Percentiles rank a stretch among this genome's conserved stretches.
These are phyloP conservation scores for Hymenoscyphus salicellus DNA, from an alignment of 2,329 filamentous ascomycete species.

Conservation along the genomic window DNA sequence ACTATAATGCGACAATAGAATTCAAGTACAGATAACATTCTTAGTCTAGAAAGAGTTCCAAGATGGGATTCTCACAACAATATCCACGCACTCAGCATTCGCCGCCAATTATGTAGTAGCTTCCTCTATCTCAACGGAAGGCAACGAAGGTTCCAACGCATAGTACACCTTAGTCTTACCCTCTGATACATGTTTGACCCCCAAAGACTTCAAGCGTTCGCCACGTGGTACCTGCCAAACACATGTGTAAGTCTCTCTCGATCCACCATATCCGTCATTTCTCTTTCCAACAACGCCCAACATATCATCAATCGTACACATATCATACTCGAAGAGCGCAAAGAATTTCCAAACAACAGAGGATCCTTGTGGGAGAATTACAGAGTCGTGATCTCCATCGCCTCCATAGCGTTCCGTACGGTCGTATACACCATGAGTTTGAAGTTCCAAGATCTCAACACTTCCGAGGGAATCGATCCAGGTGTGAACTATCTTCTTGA, in stretches of 20 bases:
- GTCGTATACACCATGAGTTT: neutral
- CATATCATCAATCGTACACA: neutral
- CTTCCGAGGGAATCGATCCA: neutral
- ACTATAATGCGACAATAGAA: no score
- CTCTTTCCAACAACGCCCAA: neutral
- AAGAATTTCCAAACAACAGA: neutral
- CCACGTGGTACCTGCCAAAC: neutral
- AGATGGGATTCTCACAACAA: no score
- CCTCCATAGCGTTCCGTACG: neutral
- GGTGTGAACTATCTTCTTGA: neutral
- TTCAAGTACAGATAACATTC: no score
- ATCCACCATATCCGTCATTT: neutral
- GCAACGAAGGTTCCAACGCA: neutral
- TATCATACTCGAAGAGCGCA: neutral
- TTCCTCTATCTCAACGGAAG: neutral
- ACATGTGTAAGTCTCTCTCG: neutral
- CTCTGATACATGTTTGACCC: neutral
- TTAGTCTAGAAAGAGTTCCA: no score
- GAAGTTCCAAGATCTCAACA: neutral
- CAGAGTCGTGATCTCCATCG: neutral
- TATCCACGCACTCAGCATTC: no score
- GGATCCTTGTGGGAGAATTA: neutral
- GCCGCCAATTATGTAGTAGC: no score
- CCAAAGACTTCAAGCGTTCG: neutral
- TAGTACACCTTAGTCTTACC: neutral